Evolutionary conservation across 2,329 filamentous ascomycete genomes (phyloP), one percentile per base, ranked within the genome.

Genomic region (Macrophomina tecta): DNA sequence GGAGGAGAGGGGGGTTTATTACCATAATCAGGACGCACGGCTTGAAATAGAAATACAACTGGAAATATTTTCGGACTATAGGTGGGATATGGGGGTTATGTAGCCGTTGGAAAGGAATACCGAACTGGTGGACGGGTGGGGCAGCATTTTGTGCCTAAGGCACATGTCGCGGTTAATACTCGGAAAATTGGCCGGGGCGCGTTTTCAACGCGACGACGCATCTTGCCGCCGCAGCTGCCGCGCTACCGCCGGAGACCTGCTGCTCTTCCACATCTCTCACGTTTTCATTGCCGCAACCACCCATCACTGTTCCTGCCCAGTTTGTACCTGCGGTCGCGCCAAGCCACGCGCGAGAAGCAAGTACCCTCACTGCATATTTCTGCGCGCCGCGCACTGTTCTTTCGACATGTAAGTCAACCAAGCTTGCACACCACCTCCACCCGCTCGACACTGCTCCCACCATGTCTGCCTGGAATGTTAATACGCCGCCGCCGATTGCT

Each of bases 161-260:
- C 45, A 40, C 8, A 14, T 14, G 11, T 7, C 30, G 16, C 45
- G 58, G 58, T 18, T 49, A 49, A 49, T 49, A 9, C 30, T 62
- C 42, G 42, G 52, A n/a, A 34, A 34, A 40, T 12, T 6, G n/a
- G n/a, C 46, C n/a, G 18, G 32, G 58, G 30, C 58, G 58, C 58
- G 58, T 62, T 62, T 62, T 62, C 58, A 36, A 62, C 58, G 58
- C 58, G 58, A 62, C 58, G 42, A 61, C 40, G 56, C 58, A 49
- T 45, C 38, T 62, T 45, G 58, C 58, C 58, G 58, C 38, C 42
- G 36, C 42, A 16, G 42, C 9, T 45, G 56, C 58, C 30, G 58
- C 32, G 40, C 28, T 45, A 40, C 32, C 23, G 42, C 58, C 30
- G 58, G 42, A 61, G 7, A 49, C 36, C 36, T 38, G 58, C 58